Conservation (phyloP, 805 yeast genomes). For the Myxozyma mucilagina region DNA sequence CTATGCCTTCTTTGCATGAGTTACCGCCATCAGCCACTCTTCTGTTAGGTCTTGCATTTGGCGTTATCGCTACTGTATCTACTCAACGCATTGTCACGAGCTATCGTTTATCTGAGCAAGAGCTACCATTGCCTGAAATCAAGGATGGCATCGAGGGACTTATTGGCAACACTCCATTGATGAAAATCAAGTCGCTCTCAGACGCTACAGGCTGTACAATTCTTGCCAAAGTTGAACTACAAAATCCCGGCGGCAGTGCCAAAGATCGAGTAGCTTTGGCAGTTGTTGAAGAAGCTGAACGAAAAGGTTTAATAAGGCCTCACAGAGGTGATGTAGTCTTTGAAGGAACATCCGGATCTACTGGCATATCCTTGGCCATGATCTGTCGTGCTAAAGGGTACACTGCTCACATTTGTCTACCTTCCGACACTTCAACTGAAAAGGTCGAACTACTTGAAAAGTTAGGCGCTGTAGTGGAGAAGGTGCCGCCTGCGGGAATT, state of each 20-base stretch:
- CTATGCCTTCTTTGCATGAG: not conserved
- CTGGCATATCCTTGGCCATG: constrained; percentile 91
- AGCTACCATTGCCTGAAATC: not conserved
- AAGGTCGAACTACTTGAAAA: constrained; percentile 69
- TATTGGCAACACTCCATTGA: constrained; percentile 88
- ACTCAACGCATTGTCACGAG: not conserved
- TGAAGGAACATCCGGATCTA: constrained; percentile 96
- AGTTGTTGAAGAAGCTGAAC: constrained; percentile 70
- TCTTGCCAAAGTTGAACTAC: constrained; percentile 80
- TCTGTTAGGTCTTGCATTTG: constrained; percentile 8
- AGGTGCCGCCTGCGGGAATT: constrained; percentile 91
- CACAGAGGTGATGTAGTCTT: constrained; percentile 70
- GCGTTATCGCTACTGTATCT: not conserved
- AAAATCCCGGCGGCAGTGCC: constrained; percentile 94
- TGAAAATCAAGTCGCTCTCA: constrained; percentile 70
- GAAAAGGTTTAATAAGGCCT: constrained; percentile 56
- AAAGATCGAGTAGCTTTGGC: constrained; percentile 92
- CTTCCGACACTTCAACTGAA: constrained; percentile 88
- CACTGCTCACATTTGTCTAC: constrained; percentile 87
- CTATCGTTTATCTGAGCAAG: not conserved
- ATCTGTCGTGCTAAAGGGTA: constrained; percentile 88
- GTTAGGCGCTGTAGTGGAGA: constrained; percentile 79
- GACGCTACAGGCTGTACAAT: constrained; percentile 74
- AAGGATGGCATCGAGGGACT: constrained; percentile 67
- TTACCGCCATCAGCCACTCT: not conserved